Percentiles rank a stretch among this genome's conserved stretches.
phyloP scores from a whole-genome alignment of 495 filamentous ascomycete genomes.

The Penicillium desertorum region DNA sequence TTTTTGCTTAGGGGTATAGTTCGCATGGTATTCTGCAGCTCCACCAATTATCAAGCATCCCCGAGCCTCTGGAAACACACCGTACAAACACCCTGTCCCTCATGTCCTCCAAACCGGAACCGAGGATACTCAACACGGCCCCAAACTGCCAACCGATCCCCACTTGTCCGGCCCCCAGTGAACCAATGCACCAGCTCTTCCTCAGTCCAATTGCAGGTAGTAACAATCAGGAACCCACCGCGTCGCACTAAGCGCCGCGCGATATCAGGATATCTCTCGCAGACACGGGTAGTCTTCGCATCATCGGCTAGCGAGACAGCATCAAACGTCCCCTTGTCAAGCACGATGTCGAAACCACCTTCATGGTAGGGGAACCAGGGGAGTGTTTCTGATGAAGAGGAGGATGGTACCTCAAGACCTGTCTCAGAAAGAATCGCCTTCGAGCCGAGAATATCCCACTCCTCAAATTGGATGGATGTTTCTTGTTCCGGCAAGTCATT shows the following conservation, averaged over 20 bases:
- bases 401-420: slow-evolving; percentile 15
- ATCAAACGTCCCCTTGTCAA: slow-evolving; percentile 98
- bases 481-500: slow-evolving; percentile 13
- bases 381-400: slow-evolving; percentile 12
- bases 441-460: slow-evolving; percentile 71
- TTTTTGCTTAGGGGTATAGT: not conserved
- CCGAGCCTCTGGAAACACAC: slow-evolving; percentile 62
- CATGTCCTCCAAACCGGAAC: slow-evolving; percentile 82
- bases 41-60: slow-evolving; percentile 5
- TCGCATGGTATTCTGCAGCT: not conserved
- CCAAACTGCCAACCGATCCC: slow-evolving; percentile 52
- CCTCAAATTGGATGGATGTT: slow-evolving; percentile 57
- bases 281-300: slow-evolving; percentile 48
- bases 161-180: slow-evolving; percentile 33
- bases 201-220: slow-evolving; percentile 98
- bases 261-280: slow-evolving; percentile 69
- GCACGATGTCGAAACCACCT: slow-evolving; percentile 74
- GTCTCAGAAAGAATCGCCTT: slow-evolving; percentile 35
- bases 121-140: slow-evolving; percentile 74
- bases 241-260: slow-evolving; percentile 63
- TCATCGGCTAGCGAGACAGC: slow-evolving; percentile 75
- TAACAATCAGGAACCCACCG: slow-evolving; percentile 76
- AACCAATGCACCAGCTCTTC: slow-evolving; percentile 80
- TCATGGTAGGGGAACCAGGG: slow-evolving; percentile 35
- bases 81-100: slow-evolving; percentile 81